Conservation (phyloP, 2,329 filamentous ascomycete species). For the Aureobasidium sp. region DNA sequence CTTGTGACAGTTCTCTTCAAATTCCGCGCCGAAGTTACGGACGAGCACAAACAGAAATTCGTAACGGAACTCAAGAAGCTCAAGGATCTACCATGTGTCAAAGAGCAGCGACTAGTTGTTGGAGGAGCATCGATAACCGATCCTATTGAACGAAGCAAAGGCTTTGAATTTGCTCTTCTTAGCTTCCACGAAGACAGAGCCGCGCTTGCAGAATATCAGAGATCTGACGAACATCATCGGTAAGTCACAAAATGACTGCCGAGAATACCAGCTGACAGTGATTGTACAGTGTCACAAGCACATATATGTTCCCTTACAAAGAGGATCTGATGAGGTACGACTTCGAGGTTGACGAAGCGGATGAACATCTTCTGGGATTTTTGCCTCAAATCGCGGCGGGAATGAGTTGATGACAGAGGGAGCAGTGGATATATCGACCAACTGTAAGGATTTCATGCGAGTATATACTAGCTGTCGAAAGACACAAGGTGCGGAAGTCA, state of each 20-base stretch:
- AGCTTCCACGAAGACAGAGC: conserved; percentile 41
- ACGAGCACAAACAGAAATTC: conserved; percentile 38
- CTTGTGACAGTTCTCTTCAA: conserved; percentile 41
- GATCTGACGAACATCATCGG: conserved; percentile 44
- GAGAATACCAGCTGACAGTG: not conserved
- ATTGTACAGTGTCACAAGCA: conserved; percentile 39
- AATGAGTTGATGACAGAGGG: not conserved
- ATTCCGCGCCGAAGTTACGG: conserved; percentile 35
- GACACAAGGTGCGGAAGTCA: not conserved
- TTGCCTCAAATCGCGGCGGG: not conserved
- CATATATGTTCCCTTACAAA: conserved; percentile 44
- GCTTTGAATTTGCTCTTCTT: conserved; percentile 43
- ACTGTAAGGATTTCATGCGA: not conserved
- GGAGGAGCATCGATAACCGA: conserved; percentile 46
- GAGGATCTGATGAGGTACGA: conserved; percentile 49
- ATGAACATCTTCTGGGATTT: conserved; percentile 21
- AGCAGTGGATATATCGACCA: no score
- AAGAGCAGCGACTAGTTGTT: conserved; percentile 41
- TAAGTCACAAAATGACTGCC: conserved; percentile 17
- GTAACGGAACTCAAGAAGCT: conserved; percentile 41
- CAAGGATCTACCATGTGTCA: conserved; percentile 41
- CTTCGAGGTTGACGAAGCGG: conserved; percentile 41
- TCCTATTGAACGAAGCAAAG: conserved; percentile 45
- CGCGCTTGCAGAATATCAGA: conserved; percentile 44
- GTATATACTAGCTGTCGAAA: not conserved